Conservation (phyloP, 2,329 filamentous ascomycete species). For the Fusarium nelsonii region DNA sequence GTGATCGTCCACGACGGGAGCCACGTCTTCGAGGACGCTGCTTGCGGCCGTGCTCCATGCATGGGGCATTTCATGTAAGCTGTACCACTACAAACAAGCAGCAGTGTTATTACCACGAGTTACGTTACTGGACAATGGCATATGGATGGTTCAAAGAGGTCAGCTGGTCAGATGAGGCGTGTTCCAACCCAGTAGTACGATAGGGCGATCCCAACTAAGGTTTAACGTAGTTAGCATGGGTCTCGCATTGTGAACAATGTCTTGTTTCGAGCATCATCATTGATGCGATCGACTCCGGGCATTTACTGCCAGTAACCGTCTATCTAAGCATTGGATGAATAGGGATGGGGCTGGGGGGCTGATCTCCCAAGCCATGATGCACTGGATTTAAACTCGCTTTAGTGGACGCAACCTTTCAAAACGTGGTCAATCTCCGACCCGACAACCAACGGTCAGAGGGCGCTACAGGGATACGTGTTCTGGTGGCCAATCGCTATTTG, state of each 20-base stretch:
- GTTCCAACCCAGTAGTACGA: conserved; percentile 13
- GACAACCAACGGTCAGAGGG: conserved; percentile 33
- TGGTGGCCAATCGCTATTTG: conserved; percentile 39
- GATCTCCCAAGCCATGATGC: conserved; percentile 24
- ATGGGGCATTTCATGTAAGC: conserved; percentile 31
- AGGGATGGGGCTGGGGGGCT: not conserved
- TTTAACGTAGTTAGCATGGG: conserved; percentile 35
- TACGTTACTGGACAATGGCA: conserved; percentile 30
- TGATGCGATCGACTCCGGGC: conserved; percentile 15
- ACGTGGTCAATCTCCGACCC: conserved; percentile 32
- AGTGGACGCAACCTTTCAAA: conserved; percentile 17
- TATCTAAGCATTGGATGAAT: not conserved
- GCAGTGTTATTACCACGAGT: conserved; percentile 8
- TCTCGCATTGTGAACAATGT: conserved; percentile 18
- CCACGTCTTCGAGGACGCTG: conserved; percentile 28
- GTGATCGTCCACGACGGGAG: conserved; percentile 6
- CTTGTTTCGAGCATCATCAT: conserved; percentile 20
- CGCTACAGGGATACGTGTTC: conserved; percentile 18
- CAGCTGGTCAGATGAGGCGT: conserved; percentile 39
- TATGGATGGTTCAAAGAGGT: conserved; percentile 23
- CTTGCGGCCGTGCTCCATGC: conserved; percentile 28
- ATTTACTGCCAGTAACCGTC: not conserved
- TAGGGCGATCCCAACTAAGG: conserved; percentile 30
- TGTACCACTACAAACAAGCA: conserved; percentile 36
- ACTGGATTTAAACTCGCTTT: conserved; percentile 24